Evolutionary conservation across 441 rosid species (phyloP).

Genomic region (Pelargonium myrrhifolium): DNA sequence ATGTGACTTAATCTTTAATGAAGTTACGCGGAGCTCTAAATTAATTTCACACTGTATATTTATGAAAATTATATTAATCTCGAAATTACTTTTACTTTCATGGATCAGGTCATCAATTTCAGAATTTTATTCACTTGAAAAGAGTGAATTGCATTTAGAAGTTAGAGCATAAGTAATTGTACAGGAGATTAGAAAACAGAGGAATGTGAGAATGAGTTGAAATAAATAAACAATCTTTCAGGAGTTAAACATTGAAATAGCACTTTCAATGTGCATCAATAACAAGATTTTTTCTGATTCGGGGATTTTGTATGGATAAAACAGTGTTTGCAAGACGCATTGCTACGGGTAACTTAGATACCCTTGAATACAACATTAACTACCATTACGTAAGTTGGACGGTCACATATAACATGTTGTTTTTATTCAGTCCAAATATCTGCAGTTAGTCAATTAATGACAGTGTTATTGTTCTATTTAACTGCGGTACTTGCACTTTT

Average conservation of each 20-base stretch:
- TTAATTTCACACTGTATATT: neutral
- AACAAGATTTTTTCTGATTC: neutral
- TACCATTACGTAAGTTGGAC: neutral
- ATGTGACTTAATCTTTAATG: neutral
- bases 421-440: neutral
- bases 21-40: neutral
- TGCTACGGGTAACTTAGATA: too few relatives aligned
- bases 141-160: neutral
- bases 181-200: neutral
- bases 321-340: neutral
- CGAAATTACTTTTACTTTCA: neutral
- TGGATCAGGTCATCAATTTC: neutral
- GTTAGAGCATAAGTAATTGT: neutral
- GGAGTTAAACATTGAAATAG: neutral
- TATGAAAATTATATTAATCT: neutral
- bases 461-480: neutral
- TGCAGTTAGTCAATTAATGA: neutral
- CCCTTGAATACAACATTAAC: neutral
- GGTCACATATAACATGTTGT: neutral
- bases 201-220: neutral
- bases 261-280: neutral
- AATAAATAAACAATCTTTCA: neutral
- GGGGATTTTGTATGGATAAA: too few relatives aligned
- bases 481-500: constrained; percentile 2
- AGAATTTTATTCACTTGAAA: neutral